Base-by-base conservation (phyloP, 225 moss, liverwort and hornwort genomes). In the Marchantia polymorpha region DNA sequence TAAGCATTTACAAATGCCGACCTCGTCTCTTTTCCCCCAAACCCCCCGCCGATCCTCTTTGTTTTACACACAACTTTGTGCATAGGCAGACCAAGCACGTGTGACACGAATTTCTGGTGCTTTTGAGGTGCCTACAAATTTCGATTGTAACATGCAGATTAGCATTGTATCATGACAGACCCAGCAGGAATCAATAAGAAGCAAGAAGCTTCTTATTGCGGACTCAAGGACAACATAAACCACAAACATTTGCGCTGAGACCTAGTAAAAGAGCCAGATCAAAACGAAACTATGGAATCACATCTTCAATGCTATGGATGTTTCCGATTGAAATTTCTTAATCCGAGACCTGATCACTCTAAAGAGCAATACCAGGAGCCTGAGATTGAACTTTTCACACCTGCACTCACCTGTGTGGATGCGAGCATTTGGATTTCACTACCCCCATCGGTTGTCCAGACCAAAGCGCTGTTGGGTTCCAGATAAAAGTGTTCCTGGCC, bases 401-500 rank as follows among this genome's bases (percentile, higher is more conserved):
- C 27, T 67, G 8, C 12, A 29, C 80, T 72, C 12, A 89, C 91
- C 88, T 97, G 97, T 50, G 97, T 94, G 7, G 97, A 97, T 39
- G 97, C 93, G 79, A 93, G 61, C 89, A 94, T 82, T 79, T 93
- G 92, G 11, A 97, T 92, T 85, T 97, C 94, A 75, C 93, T 92
- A 58, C 97, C 94, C 26, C 88, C 88, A 86, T 97, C 61, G 3
- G 92, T 93, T 14, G 94, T 92, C 94, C 96, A 97, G 11, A 93
- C 90, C 65, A 94, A 80, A 19, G 93, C 83, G 69, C 90, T 90
- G 72, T 91, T 91, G 10, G 97, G 97, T 64, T 97, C 97, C 77
- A 97, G 77, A 82, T 97, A 97, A 72, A 97, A 97, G 78, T 97
- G 97, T 72, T 97, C 97, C 70, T 97, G 97, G 61, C 97, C 97